These are phyloP conservation scores for Cladorrhinum sp. DNA, from an alignment of 2,329 filamentous ascomycete species.

Conservation along the genomic window DNA sequence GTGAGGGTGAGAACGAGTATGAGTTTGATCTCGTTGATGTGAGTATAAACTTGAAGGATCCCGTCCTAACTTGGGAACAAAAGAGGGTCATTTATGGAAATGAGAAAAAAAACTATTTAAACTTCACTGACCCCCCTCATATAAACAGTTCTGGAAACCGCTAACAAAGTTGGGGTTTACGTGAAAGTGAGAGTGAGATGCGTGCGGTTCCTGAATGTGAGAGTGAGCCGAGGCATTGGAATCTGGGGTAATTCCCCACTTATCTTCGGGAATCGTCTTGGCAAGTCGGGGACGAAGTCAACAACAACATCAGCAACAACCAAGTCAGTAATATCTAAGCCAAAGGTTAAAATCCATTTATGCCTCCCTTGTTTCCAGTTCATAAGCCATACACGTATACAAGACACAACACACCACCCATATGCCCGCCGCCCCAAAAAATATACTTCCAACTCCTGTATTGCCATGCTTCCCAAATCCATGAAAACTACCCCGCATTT, in stretches of 20 bases:
- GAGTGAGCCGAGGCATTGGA: background rate
- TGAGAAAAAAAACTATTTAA: background rate
- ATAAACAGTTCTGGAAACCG: background rate
- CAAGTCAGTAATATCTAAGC: background rate
- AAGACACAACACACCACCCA: background rate
- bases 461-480: background rate
- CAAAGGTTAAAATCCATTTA: background rate
- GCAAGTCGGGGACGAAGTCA: background rate
- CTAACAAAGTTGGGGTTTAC: background rate
- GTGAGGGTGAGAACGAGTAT: background rate
- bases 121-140: background rate
- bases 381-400: background rate
- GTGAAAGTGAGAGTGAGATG: background rate
- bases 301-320: background rate
- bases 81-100: background rate
- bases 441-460: background rate
- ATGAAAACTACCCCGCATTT: background rate
- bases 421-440: background rate
- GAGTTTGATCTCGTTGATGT: background rate
- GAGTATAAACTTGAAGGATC: background rate
- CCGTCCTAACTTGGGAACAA: background rate
- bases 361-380: background rate
- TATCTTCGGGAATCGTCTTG: background rate
- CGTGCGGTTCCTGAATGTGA: background rate
- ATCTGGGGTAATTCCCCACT: background rate